A percentile compares a stretch with the other conserved stretches of the same genome.
Conservation (phyloP, 305 asterid species). For the Ilex paraguariensis region DNA sequence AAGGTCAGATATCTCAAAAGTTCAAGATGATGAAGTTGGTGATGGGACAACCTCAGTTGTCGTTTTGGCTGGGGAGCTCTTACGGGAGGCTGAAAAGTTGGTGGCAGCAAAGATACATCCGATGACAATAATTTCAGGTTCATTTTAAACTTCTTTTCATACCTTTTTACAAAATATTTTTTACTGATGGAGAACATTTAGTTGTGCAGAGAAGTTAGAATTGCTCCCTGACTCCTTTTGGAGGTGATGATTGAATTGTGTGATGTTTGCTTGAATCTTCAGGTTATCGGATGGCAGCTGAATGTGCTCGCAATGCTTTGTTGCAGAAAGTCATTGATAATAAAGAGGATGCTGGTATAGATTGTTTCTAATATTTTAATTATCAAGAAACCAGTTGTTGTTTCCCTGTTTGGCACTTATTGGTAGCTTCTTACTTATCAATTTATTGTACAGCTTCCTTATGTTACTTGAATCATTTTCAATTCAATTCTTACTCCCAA, state of each 20-base stretch:
- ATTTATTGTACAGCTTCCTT: no score
- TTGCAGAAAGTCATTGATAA: conserved; percentile 76
- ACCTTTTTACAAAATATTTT: background rate
- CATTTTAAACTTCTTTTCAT: conserved; percentile 8
- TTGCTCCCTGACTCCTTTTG: no score
- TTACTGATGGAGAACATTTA: background rate
- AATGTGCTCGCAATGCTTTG: conserved; percentile 73
- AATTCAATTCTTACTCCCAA: no score
- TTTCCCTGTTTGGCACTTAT: no score
- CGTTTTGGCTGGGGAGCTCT: conserved; percentile 90
- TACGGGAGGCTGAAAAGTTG: conserved; percentile 92
- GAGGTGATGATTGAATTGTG: no score
- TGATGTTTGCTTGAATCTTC: background rate
- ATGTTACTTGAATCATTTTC: no score
- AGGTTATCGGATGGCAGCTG: conserved; percentile 95
- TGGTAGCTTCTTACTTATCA: no score
- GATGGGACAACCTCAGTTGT: conserved; percentile 97
- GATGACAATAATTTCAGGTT: conserved; percentile 83
- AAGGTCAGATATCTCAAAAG: conserved; percentile 75
- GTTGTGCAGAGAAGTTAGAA: no score
- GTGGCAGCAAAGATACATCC: conserved; percentile 88
- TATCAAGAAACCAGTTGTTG: no score
- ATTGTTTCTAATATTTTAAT: background rate
- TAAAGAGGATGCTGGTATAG: conserved; percentile 67
- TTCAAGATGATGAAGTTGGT: conserved; percentile 97